These are phyloP conservation scores for Datura wrightii DNA, from an alignment of 257 asterid species.

Conservation along the genomic window DNA sequence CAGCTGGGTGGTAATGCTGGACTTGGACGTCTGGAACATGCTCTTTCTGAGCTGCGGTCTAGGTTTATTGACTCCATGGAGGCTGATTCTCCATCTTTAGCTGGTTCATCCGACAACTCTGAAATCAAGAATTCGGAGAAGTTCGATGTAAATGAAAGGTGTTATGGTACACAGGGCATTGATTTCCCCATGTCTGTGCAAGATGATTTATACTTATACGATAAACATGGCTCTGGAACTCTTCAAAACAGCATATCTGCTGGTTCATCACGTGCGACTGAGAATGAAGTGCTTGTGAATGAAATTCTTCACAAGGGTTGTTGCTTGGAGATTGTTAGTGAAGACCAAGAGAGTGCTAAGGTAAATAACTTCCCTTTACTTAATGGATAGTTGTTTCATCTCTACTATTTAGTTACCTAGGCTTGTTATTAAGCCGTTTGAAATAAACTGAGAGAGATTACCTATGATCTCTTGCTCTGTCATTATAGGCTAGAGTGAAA, in stretches of 20 bases:
- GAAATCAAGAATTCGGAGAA: slow-evolving; percentile 8
- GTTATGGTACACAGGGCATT: background rate
- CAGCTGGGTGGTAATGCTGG: slow-evolving; percentile 38
- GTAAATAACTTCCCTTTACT: slow-evolving; percentile 26
- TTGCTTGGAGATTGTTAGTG: slow-evolving; percentile 28
- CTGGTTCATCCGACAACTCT: slow-evolving; percentile 31
- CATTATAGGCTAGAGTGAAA: slow-evolving; percentile 35
- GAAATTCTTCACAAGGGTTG: slow-evolving; percentile 36
- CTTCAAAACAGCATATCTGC: slow-evolving; percentile 3
- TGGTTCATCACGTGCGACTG: background rate
- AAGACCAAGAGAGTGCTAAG: slow-evolving; percentile 19
- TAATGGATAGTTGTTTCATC: slow-evolving; percentile 4
- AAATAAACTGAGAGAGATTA: background rate
- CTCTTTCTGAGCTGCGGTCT: slow-evolving; percentile 34
- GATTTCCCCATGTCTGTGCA: slow-evolving; percentile 22
- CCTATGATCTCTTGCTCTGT: background rate
- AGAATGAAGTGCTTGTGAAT: slow-evolving; percentile 39
- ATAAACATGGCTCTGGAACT: slow-evolving; percentile 4
- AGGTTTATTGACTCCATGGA: slow-evolving; percentile 30
- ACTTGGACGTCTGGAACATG: slow-evolving; percentile 33
- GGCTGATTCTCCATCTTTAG: background rate
- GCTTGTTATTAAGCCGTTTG: background rate
- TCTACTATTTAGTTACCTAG: background rate
- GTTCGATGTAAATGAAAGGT: slow-evolving; percentile 7
- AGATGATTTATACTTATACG: slow-evolving; percentile 15